Evolutionary conservation across 768 basidiomycete genomes (phyloP).

Genomic region (Leccinum variicolor): DNA sequence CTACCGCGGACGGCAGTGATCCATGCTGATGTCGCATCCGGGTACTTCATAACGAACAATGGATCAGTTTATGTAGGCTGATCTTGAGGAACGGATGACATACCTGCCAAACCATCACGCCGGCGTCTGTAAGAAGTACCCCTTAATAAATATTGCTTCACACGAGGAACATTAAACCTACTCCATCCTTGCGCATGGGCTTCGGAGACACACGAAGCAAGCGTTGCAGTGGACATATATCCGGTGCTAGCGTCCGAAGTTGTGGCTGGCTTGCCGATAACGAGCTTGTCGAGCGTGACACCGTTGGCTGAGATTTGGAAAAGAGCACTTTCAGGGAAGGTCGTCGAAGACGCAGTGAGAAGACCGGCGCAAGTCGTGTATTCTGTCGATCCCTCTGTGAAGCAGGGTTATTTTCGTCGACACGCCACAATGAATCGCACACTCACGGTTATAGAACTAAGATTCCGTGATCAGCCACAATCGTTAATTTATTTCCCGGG

Average conservation of each 20-base stretch:
- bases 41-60: constrained; percentile 25
- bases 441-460: constrained; percentile 23
- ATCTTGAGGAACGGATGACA: background rate
- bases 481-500: background rate
- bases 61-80: background rate
- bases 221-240: constrained; percentile 50
- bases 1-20: constrained; percentile 23
- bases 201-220: constrained; percentile 56
- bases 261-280: constrained; percentile 70
- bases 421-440: background rate
- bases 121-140: constrained; percentile 28
- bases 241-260: constrained; percentile 49
- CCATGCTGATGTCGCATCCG: constrained; percentile 36
- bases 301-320: constrained; percentile 52
- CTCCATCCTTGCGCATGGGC: constrained; percentile 33
- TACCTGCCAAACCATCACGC: constrained; percentile 41
- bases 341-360: constrained; percentile 36
- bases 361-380: constrained; percentile 37
- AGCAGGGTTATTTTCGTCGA: background rate
- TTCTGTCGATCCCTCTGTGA: constrained; percentile 34
- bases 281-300: constrained; percentile 59
- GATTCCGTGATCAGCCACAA: background rate
- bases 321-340: constrained; percentile 40
- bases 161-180: background rate
- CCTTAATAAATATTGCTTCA: background rate